Evolutionary conservation across 2,329 filamentous ascomycete species (phyloP), one percentile per base, ranked within the genome.

Genomic region (Curvularia sp.): DNA sequence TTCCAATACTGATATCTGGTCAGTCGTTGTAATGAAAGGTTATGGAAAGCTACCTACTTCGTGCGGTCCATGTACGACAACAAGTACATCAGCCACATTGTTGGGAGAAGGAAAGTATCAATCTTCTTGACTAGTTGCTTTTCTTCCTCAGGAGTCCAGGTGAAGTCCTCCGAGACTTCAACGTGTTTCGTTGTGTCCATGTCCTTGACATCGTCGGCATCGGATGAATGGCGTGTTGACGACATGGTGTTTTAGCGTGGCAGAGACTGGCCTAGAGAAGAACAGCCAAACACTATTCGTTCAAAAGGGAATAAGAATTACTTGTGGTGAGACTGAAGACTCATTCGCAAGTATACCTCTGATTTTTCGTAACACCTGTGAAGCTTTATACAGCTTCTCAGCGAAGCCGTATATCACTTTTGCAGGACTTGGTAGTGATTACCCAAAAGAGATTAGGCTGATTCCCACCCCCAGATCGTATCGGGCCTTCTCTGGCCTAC

Each of bases 81-180:
- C 20, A 83, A 66, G 55, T 83, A 83, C 79, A 83, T 83, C 35
- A 83, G 61, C 80, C 80, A 83, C 28, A 84, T 81, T 0, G 75
- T 78, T 6, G 81, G 82, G 30, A 84, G 64, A 0, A 84, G 72
- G 33, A 71, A 78, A 9, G 80, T 53, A 61, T 84, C 82, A 77
- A 82, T 80, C 73, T 82, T 83, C 56, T 77, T 72, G 13, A 83
- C 74, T 4, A 84, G 67, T 53, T 72, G 78, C 61, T 76, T 78
- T 70, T 84, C 82, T 53, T 84, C 82, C 13, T 81, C 78, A 3
- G 78, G 75, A 0, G 79, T 79, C 82, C 82, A 84, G 15, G 75
- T 76, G 0, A 78, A 76, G 0, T 77, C 64, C 0, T 81, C 74
- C 51, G 79, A 79, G n/a, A 79, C 69, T 28, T 84, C 76, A 4